These are phyloP conservation scores for Flaveria brownii DNA, from an alignment of 129 eudicot genomes.

Conservation along the genomic window DNA sequence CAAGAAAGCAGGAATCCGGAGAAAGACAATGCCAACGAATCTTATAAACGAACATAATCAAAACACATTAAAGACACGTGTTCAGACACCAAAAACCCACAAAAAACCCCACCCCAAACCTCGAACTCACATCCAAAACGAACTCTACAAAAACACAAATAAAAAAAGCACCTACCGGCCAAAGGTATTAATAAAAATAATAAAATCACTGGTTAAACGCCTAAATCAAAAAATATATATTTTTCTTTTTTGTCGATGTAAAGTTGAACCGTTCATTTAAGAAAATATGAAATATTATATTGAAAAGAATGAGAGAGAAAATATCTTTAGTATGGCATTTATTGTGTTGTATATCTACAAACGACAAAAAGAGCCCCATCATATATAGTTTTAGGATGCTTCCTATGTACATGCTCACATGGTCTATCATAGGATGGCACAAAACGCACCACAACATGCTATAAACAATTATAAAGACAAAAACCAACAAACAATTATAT, in stretches of 20 bases:
- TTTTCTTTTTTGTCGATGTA: no score
- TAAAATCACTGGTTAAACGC: not conserved
- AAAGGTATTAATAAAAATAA: no score
- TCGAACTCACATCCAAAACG: no score
- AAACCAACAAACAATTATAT: not conserved
- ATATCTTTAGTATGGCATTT: conserved; percentile 12
- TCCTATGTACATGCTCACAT: conserved; percentile 31
- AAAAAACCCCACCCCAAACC: no score
- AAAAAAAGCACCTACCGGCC: no score
- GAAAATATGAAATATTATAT: not conserved
- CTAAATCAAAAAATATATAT: no score
- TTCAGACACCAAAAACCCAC: no score
- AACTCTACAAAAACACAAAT: no score
- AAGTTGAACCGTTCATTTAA: not conserved
- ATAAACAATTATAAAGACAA: conserved; percentile 19
- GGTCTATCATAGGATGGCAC: conserved; percentile 19
- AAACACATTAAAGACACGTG: no score
- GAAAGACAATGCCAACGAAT: no score
- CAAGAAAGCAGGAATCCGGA: no score
- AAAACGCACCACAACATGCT: conserved; percentile 19
- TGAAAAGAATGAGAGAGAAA: not conserved
- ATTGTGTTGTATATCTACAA: conserved; percentile 20
- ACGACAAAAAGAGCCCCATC: conserved; percentile 29
- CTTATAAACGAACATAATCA: no score
- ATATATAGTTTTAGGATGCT: not conserved